These are phyloP conservation scores for Boletus pseudopeckii DNA, from an alignment of 768 basidiomycete species.

Conservation along the genomic window DNA sequence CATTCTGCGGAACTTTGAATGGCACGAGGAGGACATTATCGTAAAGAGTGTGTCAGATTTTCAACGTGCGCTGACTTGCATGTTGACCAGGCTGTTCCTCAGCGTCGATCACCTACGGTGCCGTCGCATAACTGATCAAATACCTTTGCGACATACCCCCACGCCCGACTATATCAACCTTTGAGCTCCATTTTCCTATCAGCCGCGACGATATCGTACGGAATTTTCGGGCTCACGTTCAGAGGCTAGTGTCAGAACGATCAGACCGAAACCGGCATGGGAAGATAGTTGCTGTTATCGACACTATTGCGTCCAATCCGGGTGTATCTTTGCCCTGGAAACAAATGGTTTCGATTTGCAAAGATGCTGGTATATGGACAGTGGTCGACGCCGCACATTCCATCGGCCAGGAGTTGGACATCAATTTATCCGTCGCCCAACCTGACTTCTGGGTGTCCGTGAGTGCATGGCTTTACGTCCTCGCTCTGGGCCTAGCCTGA, in stretches of 20 bases:
- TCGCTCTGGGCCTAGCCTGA: background rate
- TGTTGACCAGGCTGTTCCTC: background rate
- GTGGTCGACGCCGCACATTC: background rate
- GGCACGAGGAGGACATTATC: constrained; percentile 54
- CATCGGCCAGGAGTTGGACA: background rate
- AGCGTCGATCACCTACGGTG: constrained; percentile 54
- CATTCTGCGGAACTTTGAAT: constrained; percentile 59
- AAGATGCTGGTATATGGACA: background rate
- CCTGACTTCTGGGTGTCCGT: background rate
- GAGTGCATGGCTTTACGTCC: background rate
- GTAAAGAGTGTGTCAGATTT: background rate
- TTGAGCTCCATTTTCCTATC: background rate
- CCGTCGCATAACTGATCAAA: constrained; percentile 46
- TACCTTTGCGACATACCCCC: constrained; percentile 52
- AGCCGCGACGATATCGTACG: background rate
- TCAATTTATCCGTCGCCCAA: background rate
- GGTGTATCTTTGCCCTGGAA: background rate
- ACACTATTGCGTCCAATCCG: background rate
- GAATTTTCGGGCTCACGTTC: background rate
- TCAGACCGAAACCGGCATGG: background rate
- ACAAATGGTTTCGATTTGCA: background rate
- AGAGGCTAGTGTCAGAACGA: background rate
- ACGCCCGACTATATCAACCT: constrained; percentile 30
- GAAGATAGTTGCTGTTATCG: background rate
- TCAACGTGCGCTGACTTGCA: background rate